phyloP scores from a whole-genome alignment of 1,284 basidiomycete genomes.

The Schizophyllum amplum region DNA sequence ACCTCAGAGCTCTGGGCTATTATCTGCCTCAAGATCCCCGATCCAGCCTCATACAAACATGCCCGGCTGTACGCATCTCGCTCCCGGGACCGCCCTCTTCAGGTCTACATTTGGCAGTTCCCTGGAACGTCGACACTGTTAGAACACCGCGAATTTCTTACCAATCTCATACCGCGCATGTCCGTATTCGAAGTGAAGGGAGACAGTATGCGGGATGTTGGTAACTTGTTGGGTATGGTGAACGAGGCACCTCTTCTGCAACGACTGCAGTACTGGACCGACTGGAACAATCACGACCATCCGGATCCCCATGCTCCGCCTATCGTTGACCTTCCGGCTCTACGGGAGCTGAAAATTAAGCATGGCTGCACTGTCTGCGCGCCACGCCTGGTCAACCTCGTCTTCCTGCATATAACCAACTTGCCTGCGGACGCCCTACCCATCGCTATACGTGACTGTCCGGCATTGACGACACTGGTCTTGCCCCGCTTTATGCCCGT shows the following conservation, averaged over 20 bases:
- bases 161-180: background rate
- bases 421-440: background rate
- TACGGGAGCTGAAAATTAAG: background rate
- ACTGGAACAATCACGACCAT: background rate
- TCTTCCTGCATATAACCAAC: background rate
- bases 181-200: background rate
- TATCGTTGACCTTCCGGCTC: background rate
- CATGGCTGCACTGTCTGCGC: background rate
- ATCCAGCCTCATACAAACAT: background rate
- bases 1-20: background rate
- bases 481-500: background rate
- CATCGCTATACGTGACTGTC: background rate
- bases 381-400: background rate
- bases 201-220: background rate
- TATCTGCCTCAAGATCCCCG: background rate
- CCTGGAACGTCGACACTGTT: background rate
- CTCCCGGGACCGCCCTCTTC: background rate
- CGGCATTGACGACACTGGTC: background rate
- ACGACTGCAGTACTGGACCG: background rate
- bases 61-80: background rate
- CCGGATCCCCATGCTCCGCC: no score
- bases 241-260: background rate
- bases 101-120: background rate
- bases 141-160: background rate
- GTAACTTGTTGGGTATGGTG: background rate